phyloP scores from a whole-genome alignment of 257 asterid genomes.

The Solanum sejunctum region DNA sequence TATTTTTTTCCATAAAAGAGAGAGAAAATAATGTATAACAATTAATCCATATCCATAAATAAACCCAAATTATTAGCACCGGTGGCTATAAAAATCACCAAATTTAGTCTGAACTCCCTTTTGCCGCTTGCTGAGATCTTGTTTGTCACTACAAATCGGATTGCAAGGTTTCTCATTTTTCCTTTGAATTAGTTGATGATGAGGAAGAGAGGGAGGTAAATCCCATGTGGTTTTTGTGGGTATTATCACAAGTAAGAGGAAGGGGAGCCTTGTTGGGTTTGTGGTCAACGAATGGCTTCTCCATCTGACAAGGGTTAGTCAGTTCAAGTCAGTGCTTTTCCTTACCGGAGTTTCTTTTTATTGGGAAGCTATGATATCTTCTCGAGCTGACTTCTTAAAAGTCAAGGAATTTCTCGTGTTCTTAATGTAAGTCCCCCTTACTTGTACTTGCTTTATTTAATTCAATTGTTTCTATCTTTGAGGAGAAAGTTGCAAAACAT shows the following conservation, averaged over 20 bases:
- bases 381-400: conserved; percentile 89
- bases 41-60: no score
- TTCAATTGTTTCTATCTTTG: background rate
- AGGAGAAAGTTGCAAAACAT: background rate
- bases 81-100: background rate
- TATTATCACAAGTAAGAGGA: conserved; percentile 94
- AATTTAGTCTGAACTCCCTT: background rate
- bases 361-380: conserved; percentile 91
- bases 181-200: background rate
- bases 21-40: no score
- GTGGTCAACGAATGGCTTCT: conserved; percentile 78
- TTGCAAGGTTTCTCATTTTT: background rate
- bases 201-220: conserved; percentile 90
- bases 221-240: conserved; percentile 82
- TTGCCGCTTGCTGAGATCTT: background rate
- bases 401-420: conserved; percentile 84
- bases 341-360: conserved; percentile 80
- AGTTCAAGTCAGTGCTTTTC: conserved; percentile 70
- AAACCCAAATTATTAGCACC: background rate
- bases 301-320: conserved; percentile 29
- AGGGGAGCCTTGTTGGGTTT: conserved; percentile 79
- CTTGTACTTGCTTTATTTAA: background rate
- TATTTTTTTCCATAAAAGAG: no score
- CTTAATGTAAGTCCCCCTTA: conserved; percentile 50
- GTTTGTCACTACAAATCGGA: background rate